Evolutionary conservation across 768 basidiomycete genomes (phyloP), one percentile per base, ranked within the genome.

Genomic region (Galerina marginata): DNA sequence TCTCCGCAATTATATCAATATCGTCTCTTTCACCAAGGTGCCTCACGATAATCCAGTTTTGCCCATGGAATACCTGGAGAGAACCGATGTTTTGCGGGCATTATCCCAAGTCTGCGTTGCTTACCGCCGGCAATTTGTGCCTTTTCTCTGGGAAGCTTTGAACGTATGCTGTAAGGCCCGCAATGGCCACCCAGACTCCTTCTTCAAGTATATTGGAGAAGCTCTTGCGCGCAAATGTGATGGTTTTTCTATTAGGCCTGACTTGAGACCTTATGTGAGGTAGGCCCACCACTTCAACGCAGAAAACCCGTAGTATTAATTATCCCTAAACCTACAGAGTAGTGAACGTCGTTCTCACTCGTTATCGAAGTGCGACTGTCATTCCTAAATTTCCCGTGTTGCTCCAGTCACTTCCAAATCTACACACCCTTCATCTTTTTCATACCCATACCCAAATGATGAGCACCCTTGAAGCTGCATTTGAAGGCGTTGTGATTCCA

Each of bases 361-460:
- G 75, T 9, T 72, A 72, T 46, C 64, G 67, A n/a, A 58, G 68
- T 9, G 48, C 45, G 23, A 64, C 56, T 2, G 59, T 71, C 20
- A 54, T 76, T 12, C 67, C 72, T 5, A 61, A 61, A 10, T 71
- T 76, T 39, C 65, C 69, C 12, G 53, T 53, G n/a, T 68, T 70
- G 57, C 56, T 75, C 1, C 38, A 66, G 7, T 47, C 29, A 33
- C 66, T 76, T 23, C 70, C 71, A 6, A 74, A 74, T 43, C 60
- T 74, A 3, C 72, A 72, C 52, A 74, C 72, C 3, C 56, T 74
- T 6, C 72, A 74, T 54, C 64, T 77, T 36, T 50, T 74, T 12
- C 72, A 74, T 54, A 69, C 72, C 15, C 73, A 76, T 57, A 67
- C 69, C 3, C 66, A 65, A 40, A 75, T 75, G 73, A 70, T 70